These are phyloP conservation scores for Solanum neorickii DNA, from an alignment of 257 asterid genomes.

Conservation along the genomic window DNA sequence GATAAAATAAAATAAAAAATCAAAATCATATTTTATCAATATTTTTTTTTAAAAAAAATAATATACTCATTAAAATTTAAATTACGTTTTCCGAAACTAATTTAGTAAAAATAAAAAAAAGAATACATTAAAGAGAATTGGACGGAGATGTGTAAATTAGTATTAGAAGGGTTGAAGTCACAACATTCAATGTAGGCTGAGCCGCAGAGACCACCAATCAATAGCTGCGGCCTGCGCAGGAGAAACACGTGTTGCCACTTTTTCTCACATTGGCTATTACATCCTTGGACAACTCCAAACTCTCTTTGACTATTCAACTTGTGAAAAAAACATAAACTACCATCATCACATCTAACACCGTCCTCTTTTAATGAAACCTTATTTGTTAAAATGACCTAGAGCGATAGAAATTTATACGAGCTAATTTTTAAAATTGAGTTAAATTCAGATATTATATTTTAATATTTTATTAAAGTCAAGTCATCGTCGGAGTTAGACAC, in stretches of 20 bases:
- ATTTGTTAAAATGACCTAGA: too few species aligned
- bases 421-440: too few species aligned
- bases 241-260: background rate
- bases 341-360: background rate
- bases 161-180: background rate
- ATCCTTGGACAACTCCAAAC: background rate
- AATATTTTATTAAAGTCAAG: rapidly evolving
- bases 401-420: too few species aligned
- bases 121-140: background rate
- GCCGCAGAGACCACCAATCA: background rate
- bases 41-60: too few species aligned
- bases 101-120: background rate
- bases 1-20: too few species aligned
- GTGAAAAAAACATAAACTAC: background rate
- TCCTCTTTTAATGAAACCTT: background rate
- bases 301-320: background rate
- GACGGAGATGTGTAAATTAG: background rate
- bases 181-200: background rate
- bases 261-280: background rate
- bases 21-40: too few species aligned
- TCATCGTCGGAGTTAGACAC: too few species aligned
- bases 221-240: background rate
- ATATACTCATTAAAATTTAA: too few species aligned
- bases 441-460: too few species aligned
- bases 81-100: too few species aligned